A percentile compares a stretch with the other conserved stretches of the same genome.
Conservation (phyloP, 768 basidiomycete species). For the Leccinum variicolor region DNA sequence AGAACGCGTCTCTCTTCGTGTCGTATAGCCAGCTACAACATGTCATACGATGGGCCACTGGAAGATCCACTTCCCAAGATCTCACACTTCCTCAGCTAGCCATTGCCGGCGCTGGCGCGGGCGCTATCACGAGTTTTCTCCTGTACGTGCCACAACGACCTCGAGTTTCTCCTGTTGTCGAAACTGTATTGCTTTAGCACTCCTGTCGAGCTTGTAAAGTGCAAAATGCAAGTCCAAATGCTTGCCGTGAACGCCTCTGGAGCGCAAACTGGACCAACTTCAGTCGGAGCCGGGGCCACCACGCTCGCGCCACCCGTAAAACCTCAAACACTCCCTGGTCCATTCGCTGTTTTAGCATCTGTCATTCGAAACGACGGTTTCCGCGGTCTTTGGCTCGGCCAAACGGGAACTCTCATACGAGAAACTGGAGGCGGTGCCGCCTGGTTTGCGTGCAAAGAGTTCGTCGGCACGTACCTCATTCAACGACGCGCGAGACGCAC, state of each 20-base stretch:
- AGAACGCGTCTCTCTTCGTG: conserved; percentile 87
- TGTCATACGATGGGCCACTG: conserved; percentile 44
- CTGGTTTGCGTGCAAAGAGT: conserved; percentile 91
- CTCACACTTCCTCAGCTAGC: conserved; percentile 68
- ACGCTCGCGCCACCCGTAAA: conserved; percentile 9
- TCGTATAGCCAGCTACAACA: conserved; percentile 77
- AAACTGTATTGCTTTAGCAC: conserved; percentile 50
- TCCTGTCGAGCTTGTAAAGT: conserved; percentile 93
- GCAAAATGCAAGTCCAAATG: conserved; percentile 97
- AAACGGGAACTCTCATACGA: conserved; percentile 88
- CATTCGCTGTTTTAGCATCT: conserved; percentile 60
- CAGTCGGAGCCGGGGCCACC: conserved; percentile 16
- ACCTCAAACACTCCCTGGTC: conserved; percentile 56
- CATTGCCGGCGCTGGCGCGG: conserved; percentile 84
- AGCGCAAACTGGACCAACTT: conserved; percentile 9
- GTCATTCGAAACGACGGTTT: conserved; percentile 68
- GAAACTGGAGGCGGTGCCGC: conserved; percentile 89
- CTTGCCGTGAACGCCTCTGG: conserved; percentile 38
- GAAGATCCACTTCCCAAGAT: conserved; percentile 35
- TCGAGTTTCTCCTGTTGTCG: background rate
- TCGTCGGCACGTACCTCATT: conserved; percentile 60
- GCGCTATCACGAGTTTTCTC: conserved; percentile 80
- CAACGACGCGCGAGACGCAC: conserved; percentile 38
- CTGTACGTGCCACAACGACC: conserved; percentile 49
- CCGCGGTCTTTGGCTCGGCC: conserved; percentile 93